Percentiles rank a stretch among this genome's conserved stretches.
These are phyloP conservation scores for Anthracocystis walkeri DNA, from an alignment of 1,284 basidiomycete species.

Conservation along the genomic window DNA sequence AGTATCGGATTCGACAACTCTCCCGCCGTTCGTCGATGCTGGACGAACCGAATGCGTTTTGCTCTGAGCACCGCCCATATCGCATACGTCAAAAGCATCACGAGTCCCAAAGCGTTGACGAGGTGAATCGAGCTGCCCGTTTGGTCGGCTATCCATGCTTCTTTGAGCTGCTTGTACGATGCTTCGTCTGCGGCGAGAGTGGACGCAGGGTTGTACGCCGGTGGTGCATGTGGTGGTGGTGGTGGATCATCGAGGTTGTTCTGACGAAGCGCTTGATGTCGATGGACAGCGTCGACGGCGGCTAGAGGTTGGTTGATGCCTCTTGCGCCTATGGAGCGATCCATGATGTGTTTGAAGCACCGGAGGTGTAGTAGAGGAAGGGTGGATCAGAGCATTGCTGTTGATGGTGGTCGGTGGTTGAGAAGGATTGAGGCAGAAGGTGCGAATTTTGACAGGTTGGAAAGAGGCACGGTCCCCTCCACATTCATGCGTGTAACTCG, in stretches of 20 bases:
- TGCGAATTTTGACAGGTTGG: too few relatives aligned
- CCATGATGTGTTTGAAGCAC: slow-evolving; percentile 12
- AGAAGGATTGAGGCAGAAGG: too few relatives aligned
- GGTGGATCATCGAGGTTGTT: neutral
- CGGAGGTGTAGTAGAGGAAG: neutral
- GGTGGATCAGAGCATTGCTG: slow-evolving; percentile 3
- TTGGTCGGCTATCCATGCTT: slow-evolving; percentile 85
- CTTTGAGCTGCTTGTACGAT: slow-evolving; percentile 83
- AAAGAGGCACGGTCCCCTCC: too few relatives aligned
- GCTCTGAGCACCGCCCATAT: slow-evolving; percentile 25
- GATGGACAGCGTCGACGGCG: slow-evolving; percentile 26
- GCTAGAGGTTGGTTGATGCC: slow-evolving; percentile 25
- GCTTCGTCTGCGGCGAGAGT: neutral
- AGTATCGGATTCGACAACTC: slow-evolving; percentile 3
- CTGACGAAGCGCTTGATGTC: slow-evolving; percentile 17
- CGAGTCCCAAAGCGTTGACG: slow-evolving; percentile 80
- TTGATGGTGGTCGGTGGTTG: neutral
- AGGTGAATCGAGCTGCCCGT: slow-evolving; percentile 81
- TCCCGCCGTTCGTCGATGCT: neutral
- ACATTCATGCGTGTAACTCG: too few relatives aligned
- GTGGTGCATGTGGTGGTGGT: slow-evolving; percentile 1
- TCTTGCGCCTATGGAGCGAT: slow-evolving; percentile 12
- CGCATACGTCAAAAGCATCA: slow-evolving; percentile 77
- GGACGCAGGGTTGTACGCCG: neutral
- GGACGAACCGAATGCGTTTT: slow-evolving; percentile 28